Conservation (phyloP, 2,329 filamentous ascomycete genomes). For the Ceratocystis cacaofunesta region DNA sequence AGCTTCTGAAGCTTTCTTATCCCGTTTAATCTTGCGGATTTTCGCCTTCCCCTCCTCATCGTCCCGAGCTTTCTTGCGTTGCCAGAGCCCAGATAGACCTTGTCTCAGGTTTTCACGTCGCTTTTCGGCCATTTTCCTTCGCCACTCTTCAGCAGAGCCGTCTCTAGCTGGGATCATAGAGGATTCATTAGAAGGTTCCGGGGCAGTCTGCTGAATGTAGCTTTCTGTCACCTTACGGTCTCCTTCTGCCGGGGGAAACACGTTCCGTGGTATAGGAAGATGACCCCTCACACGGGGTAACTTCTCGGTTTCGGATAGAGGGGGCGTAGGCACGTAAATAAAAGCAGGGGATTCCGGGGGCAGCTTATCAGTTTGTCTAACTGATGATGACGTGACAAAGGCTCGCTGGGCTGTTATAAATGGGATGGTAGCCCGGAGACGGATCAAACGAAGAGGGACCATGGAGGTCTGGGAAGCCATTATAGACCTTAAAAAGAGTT, state of each 20-base stretch:
- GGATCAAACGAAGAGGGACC: background rate
- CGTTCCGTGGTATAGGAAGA: slow-evolving; percentile 65
- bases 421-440: background rate
- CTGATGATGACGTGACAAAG: background rate
- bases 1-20: slow-evolving; percentile 38
- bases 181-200: slow-evolving; percentile 33
- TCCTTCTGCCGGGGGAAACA: slow-evolving; percentile 50
- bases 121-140: slow-evolving; percentile 53
- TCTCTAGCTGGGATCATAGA: slow-evolving; percentile 26
- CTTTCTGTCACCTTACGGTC: slow-evolving; percentile 44
- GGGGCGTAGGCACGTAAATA: slow-evolving; percentile 63
- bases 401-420: background rate
- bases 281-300: slow-evolving; percentile 51
- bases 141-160: slow-evolving; percentile 40
- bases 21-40: slow-evolving; percentile 31
- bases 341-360: slow-evolving; percentile 79
- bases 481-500: background rate
- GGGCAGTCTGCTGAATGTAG: slow-evolving; percentile 48
- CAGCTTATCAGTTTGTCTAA: slow-evolving; percentile 27
- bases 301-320: slow-evolving; percentile 45
- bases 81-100: slow-evolving; percentile 55
- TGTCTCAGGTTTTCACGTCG: slow-evolving; percentile 58
- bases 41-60: slow-evolving; percentile 26
- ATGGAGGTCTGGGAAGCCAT: slow-evolving; percentile 6
- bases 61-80: slow-evolving; percentile 41